Conservation (phyloP, 2,329 filamentous ascomycete genomes). For the Epichloe festucae region DNA sequence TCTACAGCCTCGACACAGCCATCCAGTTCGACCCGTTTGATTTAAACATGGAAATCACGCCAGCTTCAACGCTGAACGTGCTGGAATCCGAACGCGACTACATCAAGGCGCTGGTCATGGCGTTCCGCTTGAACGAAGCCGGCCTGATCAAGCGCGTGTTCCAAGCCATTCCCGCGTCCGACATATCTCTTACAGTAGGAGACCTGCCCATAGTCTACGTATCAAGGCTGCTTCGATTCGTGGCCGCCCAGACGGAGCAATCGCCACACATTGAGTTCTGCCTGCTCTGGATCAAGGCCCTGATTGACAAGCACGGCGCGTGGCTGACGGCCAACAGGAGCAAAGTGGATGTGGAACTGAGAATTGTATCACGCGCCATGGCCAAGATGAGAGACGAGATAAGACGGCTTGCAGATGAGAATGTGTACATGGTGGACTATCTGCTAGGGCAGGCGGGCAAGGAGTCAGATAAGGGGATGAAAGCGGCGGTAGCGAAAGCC, state of each 20-base stretch:
- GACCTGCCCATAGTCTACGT: slow-evolving; percentile 79
- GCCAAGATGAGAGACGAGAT: slow-evolving; percentile 72
- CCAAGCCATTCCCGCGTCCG: slow-evolving; percentile 61
- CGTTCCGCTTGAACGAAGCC: slow-evolving; percentile 85
- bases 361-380: slow-evolving; percentile 70
- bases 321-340: slow-evolving; percentile 72
- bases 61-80: slow-evolving; percentile 63
- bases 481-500: too few relatives aligned
- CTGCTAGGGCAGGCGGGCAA: slow-evolving; percentile 41
- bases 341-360: slow-evolving; percentile 71
- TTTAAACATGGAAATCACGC: slow-evolving; percentile 86
- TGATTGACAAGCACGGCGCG: slow-evolving; percentile 69
- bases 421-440: slow-evolving; percentile 81
- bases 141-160: slow-evolving; percentile 76
- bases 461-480: slow-evolving; percentile 8
- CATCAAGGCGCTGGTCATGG: slow-evolving; percentile 89
- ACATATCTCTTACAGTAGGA: slow-evolving; percentile 66
- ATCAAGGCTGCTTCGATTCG: slow-evolving; percentile 69
- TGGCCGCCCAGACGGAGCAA: slow-evolving; percentile 77
- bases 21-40: slow-evolving; percentile 93
- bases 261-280: slow-evolving; percentile 93
- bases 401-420: slow-evolving; percentile 71
- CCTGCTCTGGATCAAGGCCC: slow-evolving; percentile 77
- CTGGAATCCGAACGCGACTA: slow-evolving; percentile 61
- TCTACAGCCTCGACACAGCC: slow-evolving; percentile 79